Base-by-base conservation (phyloP, 768 basidiomycete species). In the Suillus tomentosus region DNA sequence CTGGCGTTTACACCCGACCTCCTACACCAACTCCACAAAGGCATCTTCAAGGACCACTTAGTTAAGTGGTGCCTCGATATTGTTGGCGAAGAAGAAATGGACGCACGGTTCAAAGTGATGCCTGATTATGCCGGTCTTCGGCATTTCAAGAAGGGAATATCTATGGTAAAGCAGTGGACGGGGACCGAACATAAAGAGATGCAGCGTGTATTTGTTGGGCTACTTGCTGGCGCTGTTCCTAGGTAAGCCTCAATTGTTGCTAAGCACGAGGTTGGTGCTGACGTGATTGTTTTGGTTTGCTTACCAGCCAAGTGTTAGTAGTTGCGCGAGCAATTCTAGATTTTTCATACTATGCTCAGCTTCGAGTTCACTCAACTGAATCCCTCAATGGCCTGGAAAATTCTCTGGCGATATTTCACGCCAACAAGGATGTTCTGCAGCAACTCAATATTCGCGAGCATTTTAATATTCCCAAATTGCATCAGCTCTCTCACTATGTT, bases 21-120 rank as follows among this genome's bases (percentile, higher is more conserved):
- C 31, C 77, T 84, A 17, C 83, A 85, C 64, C 81, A 83, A 66
- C 70, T 84, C 0, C 77, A 83, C 69, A 80, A 84, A 65, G 83
- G 83, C 0, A 62, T 82, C 2, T 80, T 83, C 73, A 80, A 80
- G 58, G 77, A 82, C 58, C 81, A 83, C 57, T 59, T 80, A 3
- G 71, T 77, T 0, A 72, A 69, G 7, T 83, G 82, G 81, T 73
- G 67, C 13, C 69, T 68, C 7, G 27, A 51, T 4, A 27, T 69
- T 8, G 27, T 67, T 0, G 69, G 67, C 4, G 36, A 54, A 14
- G 60, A 48, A 2, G 69, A 69, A 27, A 9, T 74, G 6, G 66
- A 74, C 24, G 27, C 42, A 10, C 47, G 62, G 1, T 69, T 71
- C 62, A 55, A 64, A 31, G 63, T 55, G 0, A 62, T 73, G 64